A percentile compares a stretch with the other conserved stretches of the same genome.
These are phyloP conservation scores for Sequoia sempervirens DNA, from an alignment of 75 land plant species.

Conservation along the genomic window DNA sequence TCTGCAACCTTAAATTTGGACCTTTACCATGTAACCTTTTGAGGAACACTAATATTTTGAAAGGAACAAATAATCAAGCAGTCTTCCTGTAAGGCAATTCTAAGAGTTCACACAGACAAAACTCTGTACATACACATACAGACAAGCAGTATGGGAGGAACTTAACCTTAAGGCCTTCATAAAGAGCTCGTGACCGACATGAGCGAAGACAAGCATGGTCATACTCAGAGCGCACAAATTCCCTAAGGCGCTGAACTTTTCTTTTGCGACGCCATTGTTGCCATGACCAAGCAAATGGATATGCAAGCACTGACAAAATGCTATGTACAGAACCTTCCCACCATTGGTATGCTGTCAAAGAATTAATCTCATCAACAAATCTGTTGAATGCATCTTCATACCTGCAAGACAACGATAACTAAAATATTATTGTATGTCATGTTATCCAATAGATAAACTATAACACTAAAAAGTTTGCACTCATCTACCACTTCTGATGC, in stretches of 20 bases:
- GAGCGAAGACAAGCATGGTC: conserved; percentile 98
- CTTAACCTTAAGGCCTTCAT: conserved; percentile 96
- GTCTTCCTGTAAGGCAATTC: background rate
- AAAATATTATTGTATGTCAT: background rate
- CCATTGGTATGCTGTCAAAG: conserved; percentile 92
- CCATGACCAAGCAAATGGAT: conserved; percentile 99
- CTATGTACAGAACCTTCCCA: conserved; percentile 98
- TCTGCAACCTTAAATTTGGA: background rate
- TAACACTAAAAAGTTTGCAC: background rate
- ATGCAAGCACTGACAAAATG: conserved; percentile 74
- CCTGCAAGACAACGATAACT: conserved; percentile 34
- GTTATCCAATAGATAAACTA: background rate
- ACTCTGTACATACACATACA: background rate
- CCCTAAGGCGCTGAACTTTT: conserved; percentile 85
- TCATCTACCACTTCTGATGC: background rate
- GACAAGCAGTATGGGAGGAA: background rate
- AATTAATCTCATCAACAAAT: conserved; percentile 95
- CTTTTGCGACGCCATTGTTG: conserved; percentile 93
- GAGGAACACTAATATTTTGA: background rate
- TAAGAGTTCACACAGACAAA: background rate
- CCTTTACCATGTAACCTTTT: background rate
- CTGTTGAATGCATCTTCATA: conserved; percentile 94
- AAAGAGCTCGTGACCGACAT: conserved; percentile 95
- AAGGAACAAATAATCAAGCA: background rate
- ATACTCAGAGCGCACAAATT: conserved; percentile 95